phyloP scores from a whole-genome alignment of 192 early-diverging fungal genomes.

The Dissophora globulifera region DNA sequence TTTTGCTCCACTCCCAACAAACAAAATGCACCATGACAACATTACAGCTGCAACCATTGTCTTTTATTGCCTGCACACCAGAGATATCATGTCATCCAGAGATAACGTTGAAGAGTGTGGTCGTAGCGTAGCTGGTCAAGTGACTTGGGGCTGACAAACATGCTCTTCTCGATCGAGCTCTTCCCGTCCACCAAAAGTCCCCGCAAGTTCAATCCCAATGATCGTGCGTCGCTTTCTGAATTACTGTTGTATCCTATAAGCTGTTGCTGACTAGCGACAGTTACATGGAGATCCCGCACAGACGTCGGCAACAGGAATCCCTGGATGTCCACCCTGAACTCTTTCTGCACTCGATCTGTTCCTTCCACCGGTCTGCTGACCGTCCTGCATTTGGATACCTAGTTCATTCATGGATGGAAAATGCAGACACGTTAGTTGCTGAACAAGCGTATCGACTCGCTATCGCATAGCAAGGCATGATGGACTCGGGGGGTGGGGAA shows the following conservation, averaged over 20 bases:
- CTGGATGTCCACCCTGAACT: slow-evolving; percentile 44
- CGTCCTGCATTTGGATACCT: slow-evolving; percentile 38
- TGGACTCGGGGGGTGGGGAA: too few relatives aligned
- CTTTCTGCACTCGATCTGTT: slow-evolving; percentile 24
- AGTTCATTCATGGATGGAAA: too few relatives aligned
- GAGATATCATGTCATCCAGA: slow-evolving; percentile 17
- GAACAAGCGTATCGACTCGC: too few relatives aligned
- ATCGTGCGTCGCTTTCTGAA: slow-evolving; percentile 27
- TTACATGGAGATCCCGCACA: neutral
- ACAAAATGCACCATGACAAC: too few relatives aligned
- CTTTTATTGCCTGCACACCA: too few relatives aligned
- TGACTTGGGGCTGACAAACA: slow-evolving; percentile 19
- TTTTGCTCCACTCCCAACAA: too few relatives aligned
- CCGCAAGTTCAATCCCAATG: slow-evolving; percentile 38
- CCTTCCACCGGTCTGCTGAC: slow-evolving; percentile 26
- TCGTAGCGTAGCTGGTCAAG: slow-evolving; percentile 36
- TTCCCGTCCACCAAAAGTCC: neutral
- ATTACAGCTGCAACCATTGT: too few relatives aligned
- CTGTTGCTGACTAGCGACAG: slow-evolving; percentile 16
- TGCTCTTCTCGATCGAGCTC: neutral
- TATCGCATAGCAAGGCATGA: too few relatives aligned
- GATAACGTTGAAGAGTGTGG: neutral
- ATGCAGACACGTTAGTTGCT: neutral
- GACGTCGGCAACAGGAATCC: slow-evolving; percentile 24
- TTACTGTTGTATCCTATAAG: slow-evolving; percentile 7